phyloP scores from a whole-genome alignment of 1,284 basidiomycete genomes.

The Cystobasidium slooffiae region DNA sequence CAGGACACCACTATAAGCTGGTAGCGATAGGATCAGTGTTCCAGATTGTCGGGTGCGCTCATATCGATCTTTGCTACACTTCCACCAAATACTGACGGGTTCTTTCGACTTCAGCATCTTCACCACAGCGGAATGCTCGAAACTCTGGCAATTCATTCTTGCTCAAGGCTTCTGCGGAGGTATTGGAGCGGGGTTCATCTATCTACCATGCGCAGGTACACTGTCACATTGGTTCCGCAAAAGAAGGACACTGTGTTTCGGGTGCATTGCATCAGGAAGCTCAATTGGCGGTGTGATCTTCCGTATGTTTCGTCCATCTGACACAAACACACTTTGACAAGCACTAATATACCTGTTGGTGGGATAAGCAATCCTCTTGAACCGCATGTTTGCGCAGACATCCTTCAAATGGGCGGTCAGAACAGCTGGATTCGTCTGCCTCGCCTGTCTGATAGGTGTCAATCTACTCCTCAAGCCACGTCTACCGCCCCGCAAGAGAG shows the following conservation, averaged over 20 bases:
- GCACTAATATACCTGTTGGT: too few species aligned
- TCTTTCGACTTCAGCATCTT: constrained; percentile 15
- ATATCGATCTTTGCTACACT: not conserved
- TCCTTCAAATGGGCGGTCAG: constrained; percentile 39
- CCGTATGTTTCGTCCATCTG: constrained; percentile 10
- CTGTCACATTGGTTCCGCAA: constrained; percentile 36
- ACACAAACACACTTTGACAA: too few species aligned
- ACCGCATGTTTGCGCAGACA: constrained; percentile 25
- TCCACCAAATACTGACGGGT: not conserved
- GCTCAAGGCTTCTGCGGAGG: constrained; percentile 40
- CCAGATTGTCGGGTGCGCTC: constrained; percentile 20
- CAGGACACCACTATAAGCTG: constrained; percentile 18
- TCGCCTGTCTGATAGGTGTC: constrained; percentile 29
- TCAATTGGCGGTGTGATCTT: constrained; percentile 40
- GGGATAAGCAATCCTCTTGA: constrained; percentile 39
- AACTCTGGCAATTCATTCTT: constrained; percentile 41
- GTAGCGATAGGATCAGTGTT: constrained; percentile 17
- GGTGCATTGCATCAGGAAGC: constrained; percentile 31
- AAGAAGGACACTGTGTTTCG: constrained; percentile 28
- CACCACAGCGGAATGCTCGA: constrained; percentile 35
- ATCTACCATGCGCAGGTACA: constrained; percentile 25
- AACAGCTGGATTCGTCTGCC: constrained; percentile 33
- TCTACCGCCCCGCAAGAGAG: constrained; percentile 19
- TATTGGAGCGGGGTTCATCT: constrained; percentile 27
- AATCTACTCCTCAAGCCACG: constrained; percentile 34